A percentile compares a stretch with the other conserved stretches of the same genome.
These are phyloP conservation scores for Ophiostoma tasmaniense DNA, from an alignment of 2,329 filamentous ascomycete species.

Conservation along the genomic window DNA sequence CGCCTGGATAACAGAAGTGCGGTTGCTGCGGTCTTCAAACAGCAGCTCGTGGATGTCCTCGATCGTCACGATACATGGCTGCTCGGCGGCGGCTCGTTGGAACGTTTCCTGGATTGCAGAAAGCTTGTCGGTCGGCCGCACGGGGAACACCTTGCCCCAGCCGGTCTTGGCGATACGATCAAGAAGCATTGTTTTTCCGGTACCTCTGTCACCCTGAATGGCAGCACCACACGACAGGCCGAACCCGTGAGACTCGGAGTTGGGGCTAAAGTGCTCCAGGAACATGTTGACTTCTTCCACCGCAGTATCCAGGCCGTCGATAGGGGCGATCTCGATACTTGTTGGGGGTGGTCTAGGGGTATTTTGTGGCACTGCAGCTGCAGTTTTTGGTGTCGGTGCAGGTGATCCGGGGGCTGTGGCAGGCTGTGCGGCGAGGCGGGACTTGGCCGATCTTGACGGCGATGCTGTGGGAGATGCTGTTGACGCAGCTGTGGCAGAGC, in stretches of 20 bases:
- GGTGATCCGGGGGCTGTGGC: neutral
- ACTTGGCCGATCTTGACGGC: neutral
- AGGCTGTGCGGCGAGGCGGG: neutral
- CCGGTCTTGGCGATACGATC: constrained; percentile 55
- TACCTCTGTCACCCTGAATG: constrained; percentile 73
- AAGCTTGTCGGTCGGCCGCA: constrained; percentile 49
- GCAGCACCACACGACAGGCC: constrained; percentile 49
- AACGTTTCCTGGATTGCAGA: constrained; percentile 59
- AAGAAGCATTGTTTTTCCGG: constrained; percentile 73
- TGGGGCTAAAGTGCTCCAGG: constrained; percentile 34
- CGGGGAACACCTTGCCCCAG: constrained; percentile 61
- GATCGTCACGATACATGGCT: constrained; percentile 71
- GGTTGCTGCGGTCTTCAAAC: constrained; percentile 47
- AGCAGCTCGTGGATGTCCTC: constrained; percentile 68
- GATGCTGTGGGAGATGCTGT: constrained; percentile 11
- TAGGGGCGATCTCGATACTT: constrained; percentile 40
- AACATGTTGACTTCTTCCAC: constrained; percentile 58
- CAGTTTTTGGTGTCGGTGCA: neutral
- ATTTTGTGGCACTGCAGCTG: neutral
- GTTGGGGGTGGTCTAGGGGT: constrained; percentile 18
- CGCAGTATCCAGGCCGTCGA: constrained; percentile 61
- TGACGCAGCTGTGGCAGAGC: constrained; percentile 4
- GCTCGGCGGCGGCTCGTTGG: constrained; percentile 55
- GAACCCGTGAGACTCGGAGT: constrained; percentile 20
- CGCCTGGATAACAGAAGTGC: constrained; percentile 41